Evolutionary conservation across 306 rosid species (phyloP), one percentile per base, ranked within the genome.

Genomic region (Rosa chinensis): DNA sequence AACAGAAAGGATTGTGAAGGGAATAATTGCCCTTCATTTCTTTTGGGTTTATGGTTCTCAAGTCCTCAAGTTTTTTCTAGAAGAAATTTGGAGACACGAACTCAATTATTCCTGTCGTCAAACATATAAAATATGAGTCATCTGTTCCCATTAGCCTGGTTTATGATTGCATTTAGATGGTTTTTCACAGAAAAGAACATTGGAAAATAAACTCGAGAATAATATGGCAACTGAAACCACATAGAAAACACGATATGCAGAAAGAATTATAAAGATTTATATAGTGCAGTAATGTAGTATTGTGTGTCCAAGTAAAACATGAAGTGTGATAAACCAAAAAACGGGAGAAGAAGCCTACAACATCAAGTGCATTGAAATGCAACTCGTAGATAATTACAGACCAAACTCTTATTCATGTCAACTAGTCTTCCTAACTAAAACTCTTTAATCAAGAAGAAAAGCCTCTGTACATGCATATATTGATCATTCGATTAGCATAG

Each of bases 391-490:
- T 40, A 53, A 73, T 73, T 39, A n/a, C 40, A 39, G 77, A 72
- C 42, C 23, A 37, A 35, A 63, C 71, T 32, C 53, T 68, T 64
- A 75, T 83, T 74, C 70, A 32, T 69, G 21, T 62, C 56, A 68
- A 59, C 25, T 45, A 16, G 5, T 62, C 79, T 61, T 43, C 48
- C 79, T 69, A 75, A 70, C 43, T 78, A 50, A 79, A 83, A 75
- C 81, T 72, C 66, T 71, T 43, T 64, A 14, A 56, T 40, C 45
- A 55, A 69, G 50, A 72, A 49, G 55, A 47, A 74, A 59, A 69
- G 68, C 40, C 62, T 58, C 79, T 84, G 74, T 77, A 73, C 82
- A 81, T 52, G 21, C 72, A 69, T 40, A 59, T 23, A 45, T 47
- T 17, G 39, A 48, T 80, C 73, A 20, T 49, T 45, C 79, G 17